Evolutionary conservation across 2,329 filamentous ascomycete genomes (phyloP).

Genomic region (Diplodia corticola): DNA sequence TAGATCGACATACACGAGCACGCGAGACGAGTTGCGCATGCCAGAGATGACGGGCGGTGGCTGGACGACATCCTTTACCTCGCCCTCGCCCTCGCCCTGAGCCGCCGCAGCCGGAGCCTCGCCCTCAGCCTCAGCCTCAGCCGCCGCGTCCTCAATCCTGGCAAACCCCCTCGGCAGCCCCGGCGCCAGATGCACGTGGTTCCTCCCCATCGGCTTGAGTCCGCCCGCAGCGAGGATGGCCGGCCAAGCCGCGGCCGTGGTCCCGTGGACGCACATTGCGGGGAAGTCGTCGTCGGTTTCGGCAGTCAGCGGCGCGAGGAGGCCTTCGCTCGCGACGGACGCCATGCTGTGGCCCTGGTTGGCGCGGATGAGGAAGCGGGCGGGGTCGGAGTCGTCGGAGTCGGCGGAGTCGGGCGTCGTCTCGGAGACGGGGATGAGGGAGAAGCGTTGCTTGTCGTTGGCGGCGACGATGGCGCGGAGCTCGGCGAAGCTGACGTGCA

Average conservation of each 20-base stretch:
- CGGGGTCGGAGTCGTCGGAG: constrained; percentile 49
- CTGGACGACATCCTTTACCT: not conserved
- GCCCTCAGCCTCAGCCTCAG: not conserved
- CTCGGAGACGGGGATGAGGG: constrained; percentile 60
- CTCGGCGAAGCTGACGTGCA: constrained; percentile 75
- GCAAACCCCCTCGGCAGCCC: constrained; percentile 60
- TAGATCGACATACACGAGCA: constrained; percentile 74
- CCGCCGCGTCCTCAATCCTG: constrained; percentile 24
- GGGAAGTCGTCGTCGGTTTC: constrained; percentile 60
- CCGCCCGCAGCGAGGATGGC: constrained; percentile 75
- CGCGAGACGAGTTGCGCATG: constrained; percentile 67
- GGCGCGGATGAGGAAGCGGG: constrained; percentile 83
- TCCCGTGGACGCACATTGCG: constrained; percentile 76
- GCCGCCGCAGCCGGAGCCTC: no score
- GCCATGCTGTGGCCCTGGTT: constrained; percentile 92
- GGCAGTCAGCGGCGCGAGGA: constrained; percentile 65
- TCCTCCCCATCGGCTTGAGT: constrained; percentile 76
- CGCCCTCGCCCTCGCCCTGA: constrained; percentile 7
- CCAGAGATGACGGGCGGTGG: constrained; percentile 66
- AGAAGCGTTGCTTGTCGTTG: constrained; percentile 91
- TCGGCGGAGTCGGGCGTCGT: constrained; percentile 26
- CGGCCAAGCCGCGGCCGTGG: constrained; percentile 78
- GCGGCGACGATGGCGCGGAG: constrained; percentile 67
- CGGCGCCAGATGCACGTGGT: constrained; percentile 86
- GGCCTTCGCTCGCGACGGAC: constrained; percentile 62